Evolutionary conservation across 495 filamentous ascomycete genomes (phyloP).

Genomic region (Trichoderma orchidacearum): DNA sequence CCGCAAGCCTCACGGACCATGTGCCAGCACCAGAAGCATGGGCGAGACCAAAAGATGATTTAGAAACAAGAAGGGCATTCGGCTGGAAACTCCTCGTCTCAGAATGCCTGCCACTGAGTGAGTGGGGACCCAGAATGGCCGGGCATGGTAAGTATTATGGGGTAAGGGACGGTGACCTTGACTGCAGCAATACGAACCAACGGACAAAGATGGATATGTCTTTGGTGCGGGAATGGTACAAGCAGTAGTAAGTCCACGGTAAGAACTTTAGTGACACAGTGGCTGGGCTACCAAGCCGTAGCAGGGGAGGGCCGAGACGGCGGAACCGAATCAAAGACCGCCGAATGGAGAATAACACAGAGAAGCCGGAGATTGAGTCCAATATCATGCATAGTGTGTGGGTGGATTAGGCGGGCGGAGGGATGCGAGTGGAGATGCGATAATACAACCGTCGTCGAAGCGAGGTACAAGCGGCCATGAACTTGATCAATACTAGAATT

Average conservation of each 20-base stretch:
- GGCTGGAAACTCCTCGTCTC: not conserved
- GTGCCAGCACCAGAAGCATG: not conserved
- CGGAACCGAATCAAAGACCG: not conserved
- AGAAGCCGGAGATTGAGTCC: not conserved
- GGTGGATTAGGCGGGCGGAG: not conserved
- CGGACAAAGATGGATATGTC: not conserved
- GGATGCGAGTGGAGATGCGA: not conserved
- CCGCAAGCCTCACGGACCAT: not conserved
- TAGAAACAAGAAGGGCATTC: not conserved
- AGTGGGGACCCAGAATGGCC: not conserved
- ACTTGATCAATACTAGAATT: not conserved
- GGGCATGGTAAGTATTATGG: not conserved
- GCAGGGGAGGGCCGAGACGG: not conserved
- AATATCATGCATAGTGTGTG: not conserved
- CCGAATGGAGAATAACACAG: not conserved
- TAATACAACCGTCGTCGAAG: not conserved
- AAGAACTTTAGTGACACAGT: not conserved
- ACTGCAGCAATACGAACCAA: not conserved
- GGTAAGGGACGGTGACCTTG: no score
- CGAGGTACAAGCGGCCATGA: not conserved
- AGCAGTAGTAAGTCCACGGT: not conserved
- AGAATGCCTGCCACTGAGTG: not conserved
- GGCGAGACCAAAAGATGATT: not conserved
- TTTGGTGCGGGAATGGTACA: not conserved
- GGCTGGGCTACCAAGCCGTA: not conserved